Percentiles rank a stretch among this genome's conserved stretches.
Conservation (phyloP, 2,329 filamentous ascomycete genomes). For the Hypoxylon sp. region DNA sequence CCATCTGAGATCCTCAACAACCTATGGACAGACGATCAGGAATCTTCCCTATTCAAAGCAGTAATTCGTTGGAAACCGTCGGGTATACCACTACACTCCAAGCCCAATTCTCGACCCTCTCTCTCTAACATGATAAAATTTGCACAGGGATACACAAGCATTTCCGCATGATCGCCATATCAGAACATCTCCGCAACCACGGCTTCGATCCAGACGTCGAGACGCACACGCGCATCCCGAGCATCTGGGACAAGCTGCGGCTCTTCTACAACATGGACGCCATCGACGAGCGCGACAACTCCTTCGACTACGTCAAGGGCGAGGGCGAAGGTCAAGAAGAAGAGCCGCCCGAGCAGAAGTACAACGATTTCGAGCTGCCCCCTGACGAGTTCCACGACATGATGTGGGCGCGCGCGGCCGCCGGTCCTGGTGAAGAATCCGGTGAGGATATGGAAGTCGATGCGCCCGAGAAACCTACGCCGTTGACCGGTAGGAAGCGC, state of each 20-base stretch:
- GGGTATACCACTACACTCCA: conserved; percentile 63
- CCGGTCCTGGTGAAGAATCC: conserved; percentile 63
- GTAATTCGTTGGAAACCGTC: conserved; percentile 98
- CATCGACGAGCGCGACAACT: conserved; percentile 86
- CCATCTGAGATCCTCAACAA: conserved; percentile 66
- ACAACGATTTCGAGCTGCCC: conserved; percentile 76
- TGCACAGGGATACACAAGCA: conserved; percentile 89
- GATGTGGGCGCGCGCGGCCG: conserved; percentile 61
- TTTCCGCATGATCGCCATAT: conserved; percentile 90
- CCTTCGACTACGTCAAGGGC: conserved; percentile 58
- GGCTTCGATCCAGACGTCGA: conserved; percentile 78
- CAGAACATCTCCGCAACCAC: conserved; percentile 82
- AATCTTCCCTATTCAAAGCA: conserved; percentile 91
- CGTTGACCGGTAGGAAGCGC: conserved; percentile 57
- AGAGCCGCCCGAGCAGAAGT: conserved; percentile 67
- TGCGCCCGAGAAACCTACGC: conserved; percentile 38
- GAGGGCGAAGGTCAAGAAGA: conserved; percentile 43
- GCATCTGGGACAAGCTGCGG: conserved; percentile 90
- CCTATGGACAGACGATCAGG: conserved; percentile 95
- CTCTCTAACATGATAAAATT: neutral
- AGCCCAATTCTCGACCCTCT: conserved; percentile 2
- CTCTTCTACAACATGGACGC: conserved; percentile 87
- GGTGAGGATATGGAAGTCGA: conserved; percentile 59
- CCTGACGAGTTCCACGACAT: conserved; percentile 60
- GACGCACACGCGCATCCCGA: conserved; percentile 87